Evolutionary conservation across 1,284 basidiomycete species (phyloP), one percentile per base, ranked within the genome.

Genomic region (Austropuccinia psidii): DNA sequence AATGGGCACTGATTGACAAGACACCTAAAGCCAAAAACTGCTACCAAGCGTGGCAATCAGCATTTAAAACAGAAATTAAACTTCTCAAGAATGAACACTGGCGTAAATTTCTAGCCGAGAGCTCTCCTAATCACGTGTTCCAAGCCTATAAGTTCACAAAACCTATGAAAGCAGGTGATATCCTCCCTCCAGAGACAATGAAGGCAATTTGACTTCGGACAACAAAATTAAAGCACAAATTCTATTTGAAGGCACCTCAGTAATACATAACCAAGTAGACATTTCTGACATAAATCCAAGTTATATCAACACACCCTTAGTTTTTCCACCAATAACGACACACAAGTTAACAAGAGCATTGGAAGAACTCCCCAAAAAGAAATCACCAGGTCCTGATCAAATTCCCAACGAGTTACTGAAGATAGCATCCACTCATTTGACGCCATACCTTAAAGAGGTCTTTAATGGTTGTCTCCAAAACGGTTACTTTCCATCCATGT

Each of bases 61-160:
- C 33, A n/a, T 67, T 67, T 49, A 67, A 54, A 54, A 8, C 50
- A 8, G 27, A 65, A 65, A 27, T 55, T 31, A 6, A 21, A 2
- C 8, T 21, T 9, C 8, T 27, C 15, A 50, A 50, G 15, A 21
- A 8, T 27, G 19, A 24, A 1, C 60, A 62, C 19, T 43, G 60
- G 60, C 19, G 27, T 6, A 21, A 27, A 1, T 62, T 27, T 6
- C 21, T 62, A 11, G 60, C 60, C 39, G 31, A 15, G 15, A 24
- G 21, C 19, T 43, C 41, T 7, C 15, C 29, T 29, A 49, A 6
- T 13, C 24, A 27, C 15, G 47, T 37, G 21, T 65, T 65, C 45
- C 37, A 65, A 49, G 61, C 61, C n/a, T 45, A 43, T 17, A 65
- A 65, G 27, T 66, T 17, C 13, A 65, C 62, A 15, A 65, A 65